phyloP scores from a whole-genome alignment of 2,329 filamentous ascomycete species.

The Chrysoporthe puriensis region DNA sequence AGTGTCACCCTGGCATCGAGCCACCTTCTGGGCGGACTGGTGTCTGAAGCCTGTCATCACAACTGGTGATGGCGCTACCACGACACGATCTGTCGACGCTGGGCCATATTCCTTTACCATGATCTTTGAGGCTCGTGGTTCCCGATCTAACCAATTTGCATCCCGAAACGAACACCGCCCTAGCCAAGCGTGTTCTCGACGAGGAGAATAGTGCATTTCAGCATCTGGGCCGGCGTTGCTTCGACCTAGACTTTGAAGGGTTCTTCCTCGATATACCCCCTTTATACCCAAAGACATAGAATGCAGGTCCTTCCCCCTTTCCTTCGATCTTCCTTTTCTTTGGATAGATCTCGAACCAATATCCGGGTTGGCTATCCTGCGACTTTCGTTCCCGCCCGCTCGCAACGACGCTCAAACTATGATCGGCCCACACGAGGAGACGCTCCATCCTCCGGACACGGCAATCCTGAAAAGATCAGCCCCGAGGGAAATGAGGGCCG shows the following conservation, averaged over 20 bases:
- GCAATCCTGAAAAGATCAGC: background rate
- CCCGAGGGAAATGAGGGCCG: background rate
- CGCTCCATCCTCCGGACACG: background rate
- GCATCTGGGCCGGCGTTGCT: conserved; percentile 28
- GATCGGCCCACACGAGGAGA: background rate
- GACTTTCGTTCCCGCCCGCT: background rate
- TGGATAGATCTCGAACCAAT: background rate
- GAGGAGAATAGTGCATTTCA: conserved; percentile 25
- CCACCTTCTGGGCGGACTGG: conserved; percentile 38
- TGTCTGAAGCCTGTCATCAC: conserved; percentile 12
- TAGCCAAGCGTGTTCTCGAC: conserved; percentile 13
- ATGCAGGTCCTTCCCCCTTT: conserved; percentile 14
- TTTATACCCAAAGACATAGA: conserved; percentile 29
- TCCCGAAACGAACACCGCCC: conserved; percentile 3
- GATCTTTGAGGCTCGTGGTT: conserved; percentile 22
- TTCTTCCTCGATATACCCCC: conserved; percentile 15
- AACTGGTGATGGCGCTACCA: conserved; percentile 6
- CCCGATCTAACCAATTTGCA: background rate
- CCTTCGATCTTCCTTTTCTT: background rate
- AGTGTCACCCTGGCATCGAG: conserved; percentile 44
- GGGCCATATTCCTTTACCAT: conserved; percentile 13
- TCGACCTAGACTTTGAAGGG: conserved; percentile 23
- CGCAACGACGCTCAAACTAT: background rate
- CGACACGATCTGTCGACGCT: background rate
- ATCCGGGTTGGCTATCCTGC: background rate